These are phyloP conservation scores for Ehretia macrophylla DNA, from an alignment of 257 asterid genomes.

Conservation along the genomic window DNA sequence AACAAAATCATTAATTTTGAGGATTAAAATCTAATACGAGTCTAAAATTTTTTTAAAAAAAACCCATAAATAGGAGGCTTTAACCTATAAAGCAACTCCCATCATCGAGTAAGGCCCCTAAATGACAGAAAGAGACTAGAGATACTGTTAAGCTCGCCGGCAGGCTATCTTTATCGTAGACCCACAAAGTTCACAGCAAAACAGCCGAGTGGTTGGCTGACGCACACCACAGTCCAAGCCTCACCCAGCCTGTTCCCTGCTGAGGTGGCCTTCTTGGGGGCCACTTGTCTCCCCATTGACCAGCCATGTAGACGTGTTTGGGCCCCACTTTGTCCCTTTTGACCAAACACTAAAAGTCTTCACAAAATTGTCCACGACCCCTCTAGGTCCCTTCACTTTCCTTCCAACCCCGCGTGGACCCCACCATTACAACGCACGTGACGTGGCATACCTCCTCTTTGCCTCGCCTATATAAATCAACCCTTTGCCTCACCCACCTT, in stretches of 20 bases:
- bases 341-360: conserved; percentile 14
- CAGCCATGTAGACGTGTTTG: conserved; percentile 23
- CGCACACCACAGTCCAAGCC: conserved; percentile 31
- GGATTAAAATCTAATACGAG: no score
- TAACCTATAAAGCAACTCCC: no score
- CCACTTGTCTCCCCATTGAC: conserved; percentile 35
- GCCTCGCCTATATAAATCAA: conserved; percentile 39
- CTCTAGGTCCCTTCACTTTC: conserved; percentile 41
- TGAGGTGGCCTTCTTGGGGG: conserved; percentile 44
- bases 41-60: no score
- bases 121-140: no score
- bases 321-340: conserved; percentile 30
- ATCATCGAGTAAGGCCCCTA: no score
- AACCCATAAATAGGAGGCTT: no score
- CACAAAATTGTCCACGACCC: conserved; percentile 31
- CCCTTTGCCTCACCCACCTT: conserved; percentile 23
- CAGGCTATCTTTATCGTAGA: conserved; percentile 59
- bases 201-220: conserved; percentile 54
- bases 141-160: conserved; percentile 53
- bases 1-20: no score
- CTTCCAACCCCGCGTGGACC: conserved; percentile 21
- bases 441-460: conserved; percentile 33
- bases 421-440: conserved; percentile 37
- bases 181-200: conserved; percentile 67
- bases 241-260: conserved; percentile 20